Conservation (phyloP, 2,329 filamentous ascomycete genomes). For the Colletotrichum paranaense region DNA sequence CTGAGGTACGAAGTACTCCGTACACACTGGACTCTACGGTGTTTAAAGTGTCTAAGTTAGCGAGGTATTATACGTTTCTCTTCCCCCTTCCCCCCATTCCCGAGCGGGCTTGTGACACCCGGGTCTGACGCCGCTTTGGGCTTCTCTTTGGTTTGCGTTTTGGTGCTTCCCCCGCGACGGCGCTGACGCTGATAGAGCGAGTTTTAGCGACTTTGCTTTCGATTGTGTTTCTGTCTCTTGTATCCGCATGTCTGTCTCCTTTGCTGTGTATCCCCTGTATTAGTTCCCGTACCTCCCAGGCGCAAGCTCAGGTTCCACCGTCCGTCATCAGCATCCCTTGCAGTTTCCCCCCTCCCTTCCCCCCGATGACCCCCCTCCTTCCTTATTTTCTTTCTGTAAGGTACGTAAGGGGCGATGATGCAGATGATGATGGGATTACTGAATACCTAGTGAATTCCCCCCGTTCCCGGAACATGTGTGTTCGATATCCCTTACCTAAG, state of each 20-base stretch:
- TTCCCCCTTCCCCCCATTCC: neutral
- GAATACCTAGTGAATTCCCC: neutral
- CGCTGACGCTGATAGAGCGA: neutral
- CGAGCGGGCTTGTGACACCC: neutral
- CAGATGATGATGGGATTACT: neutral
- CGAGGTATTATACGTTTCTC: too few relatives aligned
- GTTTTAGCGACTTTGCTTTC: neutral
- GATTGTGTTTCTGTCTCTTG: neutral
- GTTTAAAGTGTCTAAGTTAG: too few relatives aligned
- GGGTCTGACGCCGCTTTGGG: constrained; percentile 7
- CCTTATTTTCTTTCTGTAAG: neutral
- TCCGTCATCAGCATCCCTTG: neutral
- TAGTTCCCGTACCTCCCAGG: neutral
- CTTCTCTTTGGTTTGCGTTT: neutral
- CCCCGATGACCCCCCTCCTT: neutral
- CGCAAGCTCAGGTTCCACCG: neutral
- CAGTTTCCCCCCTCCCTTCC: neutral
- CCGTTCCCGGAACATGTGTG: too few relatives aligned
- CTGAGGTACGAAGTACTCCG: neutral
- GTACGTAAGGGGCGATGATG: neutral
- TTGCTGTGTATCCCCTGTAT: too few relatives aligned
- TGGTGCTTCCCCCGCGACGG: neutral
- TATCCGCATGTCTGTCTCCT: too few relatives aligned
- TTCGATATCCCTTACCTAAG: neutral
- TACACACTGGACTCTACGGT: too few relatives aligned